Conservation (phyloP, 2,329 filamentous ascomycete genomes). For the Neoarthrinium moseri region DNA sequence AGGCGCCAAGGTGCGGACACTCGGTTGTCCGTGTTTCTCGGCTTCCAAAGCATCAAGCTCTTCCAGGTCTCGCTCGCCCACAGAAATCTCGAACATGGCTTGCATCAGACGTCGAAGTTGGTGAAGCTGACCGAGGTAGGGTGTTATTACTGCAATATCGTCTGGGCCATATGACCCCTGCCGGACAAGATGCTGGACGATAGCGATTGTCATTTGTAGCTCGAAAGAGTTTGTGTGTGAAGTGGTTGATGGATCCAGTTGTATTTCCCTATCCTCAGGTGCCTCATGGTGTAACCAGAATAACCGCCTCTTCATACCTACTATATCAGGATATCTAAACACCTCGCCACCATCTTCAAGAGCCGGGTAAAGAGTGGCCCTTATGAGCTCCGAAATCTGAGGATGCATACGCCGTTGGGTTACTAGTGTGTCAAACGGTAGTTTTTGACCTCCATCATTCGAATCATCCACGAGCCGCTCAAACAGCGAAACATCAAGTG, state of each 20-base stretch:
- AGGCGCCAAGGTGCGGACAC: neutral
- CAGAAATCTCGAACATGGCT: slow-evolving; percentile 55
- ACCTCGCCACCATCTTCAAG: slow-evolving; percentile 45
- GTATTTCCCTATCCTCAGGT: slow-evolving; percentile 21
- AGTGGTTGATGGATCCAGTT: slow-evolving; percentile 33
- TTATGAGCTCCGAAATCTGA: slow-evolving; percentile 51
- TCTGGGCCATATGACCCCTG: slow-evolving; percentile 59
- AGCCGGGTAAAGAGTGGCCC: slow-evolving; percentile 50
- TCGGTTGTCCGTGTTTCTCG: slow-evolving; percentile 21
- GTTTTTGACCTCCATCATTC: slow-evolving; percentile 17
- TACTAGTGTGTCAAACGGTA: slow-evolving; percentile 37
- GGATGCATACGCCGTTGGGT: slow-evolving; percentile 62
- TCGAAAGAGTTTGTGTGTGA: slow-evolving; percentile 60
- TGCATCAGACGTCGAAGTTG: slow-evolving; percentile 46
- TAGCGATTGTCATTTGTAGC: slow-evolving; percentile 58
- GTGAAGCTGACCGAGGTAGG: slow-evolving; percentile 58
- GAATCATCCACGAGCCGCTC: slow-evolving; percentile 49
- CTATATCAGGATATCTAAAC: slow-evolving; percentile 38
- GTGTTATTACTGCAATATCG: slow-evolving; percentile 71
- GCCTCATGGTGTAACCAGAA: slow-evolving; percentile 51
- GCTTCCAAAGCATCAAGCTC: slow-evolving; percentile 43
- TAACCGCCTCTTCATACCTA: slow-evolving; percentile 46
- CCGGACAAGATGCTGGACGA: slow-evolving; percentile 64
- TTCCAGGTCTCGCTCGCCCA: slow-evolving; percentile 62
- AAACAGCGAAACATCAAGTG: slow-evolving; percentile 60